Evolutionary conservation across 2,329 filamentous ascomycete genomes (phyloP), one percentile per base, ranked within the genome.

Genomic region (Westerdykella aurantiaca): DNA sequence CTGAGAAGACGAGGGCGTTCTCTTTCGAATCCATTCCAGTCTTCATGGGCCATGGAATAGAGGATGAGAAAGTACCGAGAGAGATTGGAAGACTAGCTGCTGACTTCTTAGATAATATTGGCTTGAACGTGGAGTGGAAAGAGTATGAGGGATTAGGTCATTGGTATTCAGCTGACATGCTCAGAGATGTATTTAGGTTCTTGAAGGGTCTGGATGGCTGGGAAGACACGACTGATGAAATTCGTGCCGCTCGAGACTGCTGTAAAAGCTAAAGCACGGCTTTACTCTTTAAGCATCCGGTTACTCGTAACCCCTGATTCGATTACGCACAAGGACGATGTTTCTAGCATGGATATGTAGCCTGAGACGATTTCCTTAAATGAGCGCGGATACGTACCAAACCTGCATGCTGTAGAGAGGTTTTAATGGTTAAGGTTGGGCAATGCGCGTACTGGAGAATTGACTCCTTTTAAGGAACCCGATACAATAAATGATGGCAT

Each of bases 81-180:
- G n/a, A 45, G 14, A 33, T 49, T 10, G 53, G 55, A 2, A 46
- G 23, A 39, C 16, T 45, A 17, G 49, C 48, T 6, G 43, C 47
- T 2, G 47, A 48, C 4, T 47, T 51, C 34, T 33, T 58, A 21
- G 16, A 14, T 4, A 16, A 13, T 10, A 21, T 57, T 2, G 50
- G 44, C 11, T 42, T 51, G 1, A 31, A 47, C 38, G 45, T 55
- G 9, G 31, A 25, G 3, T 55, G 47, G 44, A 25, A 45, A 21
- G 45, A 53, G 12, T 58, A 56, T 46, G 44, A 48, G 21, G 53
- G 44, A 7, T 35, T 53, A 6, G 51, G 48, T 14, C 53, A 57
- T 39, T 57, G 51, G 50, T 56, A 57, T 42, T 54, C 53, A 3
- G 46, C 23, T 4, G 42, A 54, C 16, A 54, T 56, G 56, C 39